Percentiles rank a stretch among this genome's conserved stretches.
Evolutionary conservation across 1,284 basidiomycete genomes (phyloP).

Genomic region (Agaricales sp.): DNA sequence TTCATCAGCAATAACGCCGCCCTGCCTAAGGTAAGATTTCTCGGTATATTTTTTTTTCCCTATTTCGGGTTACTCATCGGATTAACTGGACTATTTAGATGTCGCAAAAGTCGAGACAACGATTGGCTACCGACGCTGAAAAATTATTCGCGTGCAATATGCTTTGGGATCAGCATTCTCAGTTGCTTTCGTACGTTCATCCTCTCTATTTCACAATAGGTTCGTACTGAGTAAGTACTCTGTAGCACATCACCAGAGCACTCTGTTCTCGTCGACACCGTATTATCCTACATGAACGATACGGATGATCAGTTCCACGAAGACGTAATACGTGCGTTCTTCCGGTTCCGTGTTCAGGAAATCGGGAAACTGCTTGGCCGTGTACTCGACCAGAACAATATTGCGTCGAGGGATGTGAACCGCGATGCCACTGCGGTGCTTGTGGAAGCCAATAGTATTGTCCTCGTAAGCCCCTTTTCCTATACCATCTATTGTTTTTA

Average conservation of each 20-base stretch:
- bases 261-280: conserved; percentile 53
- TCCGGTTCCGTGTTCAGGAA: conserved; percentile 60
- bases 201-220: background rate
- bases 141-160: conserved; percentile 77
- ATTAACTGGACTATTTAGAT: conserved; percentile 49
- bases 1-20: conserved; percentile 85
- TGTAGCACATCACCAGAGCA: conserved; percentile 35
- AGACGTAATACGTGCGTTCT: conserved; percentile 80
- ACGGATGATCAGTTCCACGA: conserved; percentile 49
- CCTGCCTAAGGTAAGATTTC: conserved; percentile 49
- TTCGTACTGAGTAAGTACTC: conserved; percentile 2
- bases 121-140: conserved; percentile 80
- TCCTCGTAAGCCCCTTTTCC: conserved; percentile 38
- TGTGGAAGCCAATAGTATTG: conserved; percentile 65
- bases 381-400: conserved; percentile 35
- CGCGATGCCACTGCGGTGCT: conserved; percentile 35
- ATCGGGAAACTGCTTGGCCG: conserved; percentile 47
- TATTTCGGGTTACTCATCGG: background rate
- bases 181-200: conserved; percentile 45
- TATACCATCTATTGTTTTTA: background rate
- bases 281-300: conserved; percentile 55
- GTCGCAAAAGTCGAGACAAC: conserved; percentile 68
- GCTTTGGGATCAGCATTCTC: conserved; percentile 80
- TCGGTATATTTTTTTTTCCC: conserved; percentile 2
- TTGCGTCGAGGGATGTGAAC: conserved; percentile 28